These are phyloP conservation scores for Penicillium parvum DNA, from an alignment of 495 filamentous ascomycete genomes.

Conservation along the genomic window DNA sequence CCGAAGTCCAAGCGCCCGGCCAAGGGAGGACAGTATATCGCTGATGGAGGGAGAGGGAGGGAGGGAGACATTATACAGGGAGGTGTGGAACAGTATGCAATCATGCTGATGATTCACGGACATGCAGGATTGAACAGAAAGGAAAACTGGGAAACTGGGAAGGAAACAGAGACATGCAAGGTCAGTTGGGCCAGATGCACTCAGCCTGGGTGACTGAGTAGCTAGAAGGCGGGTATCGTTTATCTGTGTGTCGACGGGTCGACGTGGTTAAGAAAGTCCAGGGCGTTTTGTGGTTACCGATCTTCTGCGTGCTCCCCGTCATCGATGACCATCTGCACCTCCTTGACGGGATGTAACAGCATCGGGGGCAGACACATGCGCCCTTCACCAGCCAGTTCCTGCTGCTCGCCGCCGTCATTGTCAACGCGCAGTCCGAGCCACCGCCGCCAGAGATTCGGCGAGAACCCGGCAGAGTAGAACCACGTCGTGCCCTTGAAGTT, in stretches of 20 bases:
- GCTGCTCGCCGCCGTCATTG: slow-evolving; percentile 80
- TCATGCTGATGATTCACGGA: slow-evolving; percentile 10
- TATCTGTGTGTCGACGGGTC: too few species aligned
- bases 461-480: slow-evolving; percentile 91
- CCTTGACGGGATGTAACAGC: slow-evolving; percentile 92
- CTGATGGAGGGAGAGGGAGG: not conserved
- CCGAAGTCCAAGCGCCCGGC: not conserved
- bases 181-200: not conserved
- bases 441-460: slow-evolving; percentile 74
- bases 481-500: slow-evolving; percentile 86
- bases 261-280: not conserved
- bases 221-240: too few species aligned
- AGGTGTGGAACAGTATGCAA: slow-evolving; percentile 5
- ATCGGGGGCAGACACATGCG: slow-evolving; percentile 92
- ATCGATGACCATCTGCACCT: slow-evolving; percentile 72
- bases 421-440: slow-evolving; percentile 86
- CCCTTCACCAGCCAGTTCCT: slow-evolving; percentile 70
- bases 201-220: too few species aligned
- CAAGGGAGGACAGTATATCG: slow-evolving; percentile 3
- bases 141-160: not conserved
- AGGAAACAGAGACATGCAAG: not conserved
- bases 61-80: slow-evolving; percentile 21
- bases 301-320: slow-evolving; percentile 31
- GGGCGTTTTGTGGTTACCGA: slow-evolving; percentile 7
- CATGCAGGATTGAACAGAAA: slow-evolving; percentile 1